Evolutionary conservation across 2,329 filamentous ascomycete genomes (phyloP).

Genomic region (Cladophialophora exuberans): DNA sequence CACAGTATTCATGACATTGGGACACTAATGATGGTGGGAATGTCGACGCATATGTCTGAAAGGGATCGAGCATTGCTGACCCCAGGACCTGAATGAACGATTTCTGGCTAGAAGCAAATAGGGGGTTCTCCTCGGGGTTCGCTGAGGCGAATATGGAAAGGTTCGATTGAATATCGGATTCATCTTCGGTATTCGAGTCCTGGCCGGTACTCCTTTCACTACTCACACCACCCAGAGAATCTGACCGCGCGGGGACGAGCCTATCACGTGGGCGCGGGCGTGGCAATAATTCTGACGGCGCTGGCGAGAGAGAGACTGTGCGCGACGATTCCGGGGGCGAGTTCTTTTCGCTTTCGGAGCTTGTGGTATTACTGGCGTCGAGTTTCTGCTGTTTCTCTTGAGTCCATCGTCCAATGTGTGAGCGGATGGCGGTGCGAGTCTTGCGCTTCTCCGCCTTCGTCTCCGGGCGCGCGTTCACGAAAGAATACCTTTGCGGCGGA

Average conservation of each 20-base stretch:
- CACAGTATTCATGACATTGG: constrained; percentile 13
- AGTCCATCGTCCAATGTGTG: constrained; percentile 17
- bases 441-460: constrained; percentile 16
- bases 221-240: background rate
- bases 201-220: background rate
- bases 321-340: constrained; percentile 10
- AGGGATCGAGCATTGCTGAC: constrained; percentile 8
- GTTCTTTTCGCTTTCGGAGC: background rate
- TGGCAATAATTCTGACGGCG: background rate
- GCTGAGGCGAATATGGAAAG: background rate
- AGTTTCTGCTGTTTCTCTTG: constrained; percentile 14
- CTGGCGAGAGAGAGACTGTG: background rate
- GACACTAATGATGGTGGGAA: constrained; percentile 9
- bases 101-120: background rate
- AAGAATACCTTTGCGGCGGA: constrained; percentile 14
- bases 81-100: background rate
- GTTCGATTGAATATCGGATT: background rate
- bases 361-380: constrained; percentile 1
- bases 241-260: background rate
- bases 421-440: constrained; percentile 12
- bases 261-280: background rate
- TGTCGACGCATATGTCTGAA: constrained; percentile 6
- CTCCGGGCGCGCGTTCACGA: constrained; percentile 15
- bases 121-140: background rate
- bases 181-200: constrained; percentile 1